These are phyloP conservation scores for Globisporangium splendens DNA, from an alignment of 352 stramenopile genomes.

Conservation along the genomic window DNA sequence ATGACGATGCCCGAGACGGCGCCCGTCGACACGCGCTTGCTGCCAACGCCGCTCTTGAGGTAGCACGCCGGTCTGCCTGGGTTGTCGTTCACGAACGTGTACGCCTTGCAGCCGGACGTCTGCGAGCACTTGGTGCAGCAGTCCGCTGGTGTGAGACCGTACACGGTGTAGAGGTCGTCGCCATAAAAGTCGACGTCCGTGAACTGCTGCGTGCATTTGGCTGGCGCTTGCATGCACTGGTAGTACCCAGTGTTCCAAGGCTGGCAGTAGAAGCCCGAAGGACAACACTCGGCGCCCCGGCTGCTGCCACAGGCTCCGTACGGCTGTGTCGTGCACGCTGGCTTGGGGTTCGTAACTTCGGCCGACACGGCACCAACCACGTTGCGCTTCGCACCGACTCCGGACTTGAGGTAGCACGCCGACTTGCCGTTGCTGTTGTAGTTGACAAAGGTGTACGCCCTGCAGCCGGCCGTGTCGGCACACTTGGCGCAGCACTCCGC, in stretches of 20 bases:
- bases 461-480: conserved; percentile 31
- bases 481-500: conserved; percentile 42
- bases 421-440: conserved; percentile 13
- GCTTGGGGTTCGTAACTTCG: conserved; percentile 5
- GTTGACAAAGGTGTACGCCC: conserved; percentile 55
- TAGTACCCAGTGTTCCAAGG: conserved; percentile 41
- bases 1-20: not conserved
- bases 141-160: conserved; percentile 26
- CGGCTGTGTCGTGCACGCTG: not conserved
- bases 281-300: conserved; percentile 24
- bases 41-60: conserved; percentile 4
- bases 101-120: conserved; percentile 13
- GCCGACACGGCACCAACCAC: conserved; percentile 1
- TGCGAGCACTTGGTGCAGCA: conserved; percentile 32
- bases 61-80: conserved; percentile 9
- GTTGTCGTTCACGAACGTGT: conserved; percentile 17
- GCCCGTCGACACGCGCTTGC: not conserved
- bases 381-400: not conserved
- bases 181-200: conserved; percentile 37
- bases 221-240: conserved; percentile 31
- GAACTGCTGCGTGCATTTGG: conserved; percentile 27
- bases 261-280: conserved; percentile 39
- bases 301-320: conserved; percentile 1
- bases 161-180: conserved; percentile 34
- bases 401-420: conserved; percentile 15